Evolutionary conservation across 345 rosid genomes (phyloP).

Genomic region (Murraya paniculata): DNA sequence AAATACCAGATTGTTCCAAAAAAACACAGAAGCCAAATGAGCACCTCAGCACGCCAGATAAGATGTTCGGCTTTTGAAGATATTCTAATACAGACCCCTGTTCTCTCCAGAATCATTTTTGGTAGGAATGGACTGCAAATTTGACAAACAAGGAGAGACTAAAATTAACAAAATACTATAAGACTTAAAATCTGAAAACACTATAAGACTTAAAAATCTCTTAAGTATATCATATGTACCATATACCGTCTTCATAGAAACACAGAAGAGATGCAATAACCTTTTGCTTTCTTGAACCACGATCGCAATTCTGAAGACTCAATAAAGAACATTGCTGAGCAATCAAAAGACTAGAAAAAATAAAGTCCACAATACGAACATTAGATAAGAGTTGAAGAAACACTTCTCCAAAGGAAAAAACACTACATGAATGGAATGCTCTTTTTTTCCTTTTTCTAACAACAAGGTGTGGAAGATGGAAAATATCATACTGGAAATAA

Average conservation of each 20-base stretch:
- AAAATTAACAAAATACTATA: constrained; percentile 3
- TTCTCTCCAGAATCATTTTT: constrained; percentile 48
- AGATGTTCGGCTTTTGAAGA: constrained; percentile 61
- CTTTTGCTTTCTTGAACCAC: constrained; percentile 65
- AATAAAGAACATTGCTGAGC: constrained; percentile 12
- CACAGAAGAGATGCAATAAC: constrained; percentile 54
- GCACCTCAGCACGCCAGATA: constrained; percentile 90
- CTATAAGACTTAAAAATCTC: not conserved
- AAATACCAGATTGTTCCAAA: not conserved
- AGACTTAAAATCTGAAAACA: not conserved
- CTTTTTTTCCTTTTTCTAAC: not conserved
- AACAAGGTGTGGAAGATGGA: not conserved
- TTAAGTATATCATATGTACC: constrained; percentile 36
- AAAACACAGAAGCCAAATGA: constrained; percentile 1
- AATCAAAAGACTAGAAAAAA: constrained; percentile 19
- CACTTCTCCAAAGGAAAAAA: not conserved
- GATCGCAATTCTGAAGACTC: constrained; percentile 43
- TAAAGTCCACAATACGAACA: not conserved
- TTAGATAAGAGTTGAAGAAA: constrained; percentile 10
- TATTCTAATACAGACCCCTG: constrained; percentile 53
- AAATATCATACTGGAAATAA: not conserved
- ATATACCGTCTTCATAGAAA: constrained; percentile 45
- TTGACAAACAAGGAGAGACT: constrained; percentile 17
- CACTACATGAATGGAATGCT: not conserved
- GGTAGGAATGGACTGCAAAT: constrained; percentile 48